Base-by-base conservation (phyloP, 768 basidiomycete genomes). In the Termitomyces sp. region DNA sequence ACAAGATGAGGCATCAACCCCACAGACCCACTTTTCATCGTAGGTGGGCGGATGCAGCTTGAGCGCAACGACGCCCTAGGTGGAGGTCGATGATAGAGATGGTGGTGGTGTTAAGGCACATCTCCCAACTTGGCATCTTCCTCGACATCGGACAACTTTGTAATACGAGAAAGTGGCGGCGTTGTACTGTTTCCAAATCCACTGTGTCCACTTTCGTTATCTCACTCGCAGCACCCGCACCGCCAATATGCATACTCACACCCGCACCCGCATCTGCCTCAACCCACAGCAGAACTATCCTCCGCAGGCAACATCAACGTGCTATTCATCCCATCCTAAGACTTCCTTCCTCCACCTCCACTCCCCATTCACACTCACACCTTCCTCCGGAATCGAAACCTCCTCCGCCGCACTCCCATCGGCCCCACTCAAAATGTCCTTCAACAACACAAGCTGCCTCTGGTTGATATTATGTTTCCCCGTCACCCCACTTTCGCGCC, bases 71-170 rank as follows among this genome's bases (percentile, higher is more conserved):
- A 44, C 35, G 69, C 54, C 20, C 61, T 39, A 6, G 58, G 55
- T 7, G 55, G 58, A 0, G 61, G 58, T 3, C 52, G 56, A 38
- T 40, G 39, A 22, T 57, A 32, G 0, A 16, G 45, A 3, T 11
- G 40, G 2, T 46, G 56, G 2, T 46, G 56, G 2, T 36, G 20
- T n/a, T 58, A 56, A 42, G 22, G 57, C 45, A 28, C 45, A n/a
- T 49, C 53, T 55, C 76, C 81, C 9, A 67, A 49, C 36, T 24
- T 49, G 1, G 51, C 76, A 46, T 75, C 74, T 68, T 92, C 90
- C 59, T 88, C 84, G n/a, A 91, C 89, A 67, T 90, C 87, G 24
- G 90, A 91, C 20, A 91, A 70, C 18, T 87, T 79, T 6, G 83
- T 84, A 6, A 81, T 72, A 4, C 85, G 79, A 57, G 56, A 74